phyloP scores from a whole-genome alignment of 306 rosid genomes.

The Calophaca sinica region DNA sequence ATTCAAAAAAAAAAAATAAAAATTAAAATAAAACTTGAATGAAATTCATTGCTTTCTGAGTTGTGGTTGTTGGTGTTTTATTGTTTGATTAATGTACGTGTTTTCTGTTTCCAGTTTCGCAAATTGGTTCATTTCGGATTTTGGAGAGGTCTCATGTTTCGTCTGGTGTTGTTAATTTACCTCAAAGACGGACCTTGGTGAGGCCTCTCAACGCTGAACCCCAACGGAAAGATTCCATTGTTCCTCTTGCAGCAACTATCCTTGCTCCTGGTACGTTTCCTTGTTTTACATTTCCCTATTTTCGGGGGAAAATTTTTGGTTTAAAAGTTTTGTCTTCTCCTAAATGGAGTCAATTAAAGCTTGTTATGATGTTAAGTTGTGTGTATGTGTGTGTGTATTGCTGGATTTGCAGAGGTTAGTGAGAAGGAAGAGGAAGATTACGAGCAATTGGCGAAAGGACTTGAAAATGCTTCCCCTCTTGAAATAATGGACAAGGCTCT shows the following conservation, averaged over 20 bases:
- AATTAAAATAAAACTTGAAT: neutral
- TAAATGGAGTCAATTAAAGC: conserved; percentile 11
- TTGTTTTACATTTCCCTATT: neutral
- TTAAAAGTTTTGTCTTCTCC: neutral
- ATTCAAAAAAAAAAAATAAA: neutral
- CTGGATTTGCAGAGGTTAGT: conserved; percentile 61
- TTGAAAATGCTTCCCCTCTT: conserved; percentile 87
- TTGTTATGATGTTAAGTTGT: conserved; percentile 14
- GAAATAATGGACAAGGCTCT: conserved; percentile 86
- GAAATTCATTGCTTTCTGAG: neutral
- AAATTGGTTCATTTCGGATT: conserved; percentile 54
- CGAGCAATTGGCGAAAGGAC: conserved; percentile 66
- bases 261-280: conserved; percentile 61
- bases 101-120: conserved; percentile 60
- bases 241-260: conserved; percentile 67
- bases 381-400: neutral
- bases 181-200: conserved; percentile 52
- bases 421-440: conserved; percentile 68
- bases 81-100: neutral
- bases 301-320: neutral
- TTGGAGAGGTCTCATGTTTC: conserved; percentile 49
- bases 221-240: conserved; percentile 61
- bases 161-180: conserved; percentile 42
- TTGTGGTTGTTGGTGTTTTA: neutral
- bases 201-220: conserved; percentile 62